Base-by-base conservation (phyloP, 371 early-diverging fungal genomes). In the Mortierella sp. region DNA sequence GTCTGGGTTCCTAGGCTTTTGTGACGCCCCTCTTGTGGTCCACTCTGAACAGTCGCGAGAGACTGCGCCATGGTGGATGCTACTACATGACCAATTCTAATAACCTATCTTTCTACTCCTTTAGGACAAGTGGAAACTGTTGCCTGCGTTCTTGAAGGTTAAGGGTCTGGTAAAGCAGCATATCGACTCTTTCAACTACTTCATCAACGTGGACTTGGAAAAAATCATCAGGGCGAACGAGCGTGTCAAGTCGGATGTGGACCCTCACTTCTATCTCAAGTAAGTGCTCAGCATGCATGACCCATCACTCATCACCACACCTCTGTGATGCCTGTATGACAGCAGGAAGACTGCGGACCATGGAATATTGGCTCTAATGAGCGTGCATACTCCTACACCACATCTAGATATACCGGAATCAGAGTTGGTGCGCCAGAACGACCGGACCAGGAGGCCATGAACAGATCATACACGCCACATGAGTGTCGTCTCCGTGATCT, bases 151-250 rank as follows among this genome's bases (percentile, higher is more conserved):
- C 81, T 84, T 99, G 34, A 93, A 95, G 79, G 95, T 98, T 46
- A 99, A 98, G 79, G 99, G 99, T 67, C 92, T 99, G 34, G 95
- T 99, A 60, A 97, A 99, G 81, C 99, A 99, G 82, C 99, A 99
- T 79, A 91, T 99, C 61, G 99, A 99, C 80, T 99, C 99, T 0
- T 99, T 97, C 87, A 97, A 99, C 86, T 98, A 99, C 81, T 99
- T 99, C 84, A 87, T 99, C 71, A 91, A 97, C 67, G 91, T 93
- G 19, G 99, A 99, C 63, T 83, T 99, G 63, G 91, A 95, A 76
- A 93, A 95, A 71, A 99, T 99, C 67, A 86, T 99, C 56, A 85
- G 90, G 70, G 98, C 99, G 11, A 99, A 99, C 82, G 90, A 93
- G 67, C 90, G 90, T 64, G 93, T 99, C 34, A 94, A 93, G n/a